Base-by-base conservation (phyloP, 768 basidiomycete species). In the Podaxis mareebaensis region DNA sequence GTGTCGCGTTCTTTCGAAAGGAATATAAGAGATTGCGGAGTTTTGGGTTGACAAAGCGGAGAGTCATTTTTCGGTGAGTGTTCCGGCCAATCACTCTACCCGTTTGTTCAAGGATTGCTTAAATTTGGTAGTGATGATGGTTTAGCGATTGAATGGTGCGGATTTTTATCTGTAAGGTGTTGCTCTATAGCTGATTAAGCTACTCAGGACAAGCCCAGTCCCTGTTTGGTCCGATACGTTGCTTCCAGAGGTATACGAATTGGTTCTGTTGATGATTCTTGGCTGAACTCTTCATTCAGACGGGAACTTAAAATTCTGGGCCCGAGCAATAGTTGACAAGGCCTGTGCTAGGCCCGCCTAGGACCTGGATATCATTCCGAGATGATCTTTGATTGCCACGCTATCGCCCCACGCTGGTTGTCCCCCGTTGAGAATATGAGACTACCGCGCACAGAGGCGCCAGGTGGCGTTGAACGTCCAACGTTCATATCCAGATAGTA, bases 221-320 rank as follows among this genome's bases (percentile, higher is more conserved):
- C 61, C 61, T 39, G 61, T 63, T 26, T 63, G 61, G 61, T 63
- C 61, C 2, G 61, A 63, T 39, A 63, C 61, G 12, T 39, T 63
- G n/a, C 61, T 56, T 28, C 61, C 61, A 26, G 54, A 56, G 48
- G 61, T 57, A 49, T 4, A n/a, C 5, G 24, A 13, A 3, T 51
- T 15, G 4, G 26, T 3, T 51, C 24, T 22, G 12, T 51, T 4
- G 1, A 20, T 42, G 7, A 15, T 46, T 8, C 17, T 17, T 46
- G n/a, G 17, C 20, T 46, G 15, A 46, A 46, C 7, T 20, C 15
- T 20, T n/a, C 7, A 20, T n/a, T 46, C 44, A 46, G 44, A 17
- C 44, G 7, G 15, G 44, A 46, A 46, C n/a, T 46, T 30, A 1
- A 46, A 15, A 17, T 6, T 46, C 8, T 17, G 44, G 20, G 20